phyloP scores from a whole-genome alignment of 306 rosid genomes.

The Chamaecrista fasciculata region DNA sequence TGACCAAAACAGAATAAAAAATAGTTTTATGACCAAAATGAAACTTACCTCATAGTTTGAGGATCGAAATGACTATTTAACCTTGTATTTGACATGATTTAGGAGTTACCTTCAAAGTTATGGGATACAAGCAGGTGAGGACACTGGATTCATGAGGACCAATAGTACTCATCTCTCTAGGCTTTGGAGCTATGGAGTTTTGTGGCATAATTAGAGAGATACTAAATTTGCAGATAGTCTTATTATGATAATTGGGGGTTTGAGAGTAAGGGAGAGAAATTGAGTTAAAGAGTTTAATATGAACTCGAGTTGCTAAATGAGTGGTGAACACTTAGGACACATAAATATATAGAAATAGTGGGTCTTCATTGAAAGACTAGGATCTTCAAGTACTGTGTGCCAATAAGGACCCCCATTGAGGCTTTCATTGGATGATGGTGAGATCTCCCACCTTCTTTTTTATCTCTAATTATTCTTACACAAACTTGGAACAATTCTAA shows the following conservation, averaged over 20 bases:
- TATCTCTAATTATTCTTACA: constrained; percentile 28
- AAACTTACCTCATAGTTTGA: too few relatives aligned
- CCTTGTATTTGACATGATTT: too few relatives aligned
- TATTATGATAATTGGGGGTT: neutral
- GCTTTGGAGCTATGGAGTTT: constrained; percentile 36
- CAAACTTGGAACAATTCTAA: constrained; percentile 7
- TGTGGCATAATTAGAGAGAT: constrained; percentile 29
- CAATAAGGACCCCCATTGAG: constrained; percentile 5
- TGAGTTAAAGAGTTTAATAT: constrained; percentile 32
- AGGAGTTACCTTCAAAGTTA: constrained; percentile 74
- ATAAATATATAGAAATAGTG: constrained; percentile 23
- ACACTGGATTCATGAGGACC: constrained; percentile 31
- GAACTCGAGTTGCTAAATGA: constrained; percentile 20
- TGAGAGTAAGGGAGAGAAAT: too few relatives aligned
- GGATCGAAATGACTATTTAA: too few relatives aligned
- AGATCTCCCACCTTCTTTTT: constrained; percentile 30
- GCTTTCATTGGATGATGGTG: constrained; percentile 22
- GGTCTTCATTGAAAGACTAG: neutral
- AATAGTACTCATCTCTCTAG: constrained; percentile 41
- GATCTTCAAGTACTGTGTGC: constrained; percentile 19
- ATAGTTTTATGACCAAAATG: too few relatives aligned
- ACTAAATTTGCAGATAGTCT: too few relatives aligned
- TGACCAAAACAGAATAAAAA: too few relatives aligned
- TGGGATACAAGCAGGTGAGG: constrained; percentile 46
- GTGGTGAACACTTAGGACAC: constrained; percentile 24